phyloP scores from a whole-genome alignment of 2,329 filamentous ascomycete genomes.

The Penicillium expansum region DNA sequence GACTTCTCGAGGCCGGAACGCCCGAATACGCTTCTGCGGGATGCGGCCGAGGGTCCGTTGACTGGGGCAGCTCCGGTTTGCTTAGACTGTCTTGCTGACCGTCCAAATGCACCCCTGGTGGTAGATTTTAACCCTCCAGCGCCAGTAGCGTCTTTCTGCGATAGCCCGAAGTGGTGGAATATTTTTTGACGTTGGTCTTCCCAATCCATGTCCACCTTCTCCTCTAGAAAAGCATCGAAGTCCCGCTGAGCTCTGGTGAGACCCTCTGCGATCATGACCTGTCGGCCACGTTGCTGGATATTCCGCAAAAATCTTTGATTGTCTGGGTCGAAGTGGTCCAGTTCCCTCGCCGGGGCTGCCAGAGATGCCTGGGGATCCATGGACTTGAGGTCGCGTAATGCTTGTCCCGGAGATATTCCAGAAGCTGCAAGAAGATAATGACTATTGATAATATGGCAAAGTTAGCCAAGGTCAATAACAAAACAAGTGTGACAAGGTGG shows the following conservation, averaged over 20 bases:
- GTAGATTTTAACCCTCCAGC: conserved; percentile 44
- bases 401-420: conserved; percentile 81
- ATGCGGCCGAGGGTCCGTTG: conserved; percentile 39
- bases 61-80: conserved; percentile 45
- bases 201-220: conserved; percentile 94
- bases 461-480: background rate
- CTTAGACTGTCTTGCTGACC: conserved; percentile 38
- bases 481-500: background rate
- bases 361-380: conserved; percentile 67
- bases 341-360: conserved; percentile 31
- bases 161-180: conserved; percentile 92
- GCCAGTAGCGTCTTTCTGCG: conserved; percentile 46
- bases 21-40: conserved; percentile 60
- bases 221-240: conserved; percentile 90
- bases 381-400: conserved; percentile 80
- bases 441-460: conserved; percentile 44
- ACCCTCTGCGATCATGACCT: conserved; percentile 90
- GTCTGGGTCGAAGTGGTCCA: conserved; percentile 52
- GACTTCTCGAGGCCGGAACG: conserved; percentile 74
- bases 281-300: conserved; percentile 83
- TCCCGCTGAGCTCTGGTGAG: conserved; percentile 83
- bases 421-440: conserved; percentile 93
- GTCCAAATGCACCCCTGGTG: conserved; percentile 51
- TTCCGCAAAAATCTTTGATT: conserved; percentile 74
- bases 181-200: conserved; percentile 88